These are phyloP conservation scores for Oenanthe sinensis DNA, from an alignment of 129 eudicot genomes.

Conservation along the genomic window DNA sequence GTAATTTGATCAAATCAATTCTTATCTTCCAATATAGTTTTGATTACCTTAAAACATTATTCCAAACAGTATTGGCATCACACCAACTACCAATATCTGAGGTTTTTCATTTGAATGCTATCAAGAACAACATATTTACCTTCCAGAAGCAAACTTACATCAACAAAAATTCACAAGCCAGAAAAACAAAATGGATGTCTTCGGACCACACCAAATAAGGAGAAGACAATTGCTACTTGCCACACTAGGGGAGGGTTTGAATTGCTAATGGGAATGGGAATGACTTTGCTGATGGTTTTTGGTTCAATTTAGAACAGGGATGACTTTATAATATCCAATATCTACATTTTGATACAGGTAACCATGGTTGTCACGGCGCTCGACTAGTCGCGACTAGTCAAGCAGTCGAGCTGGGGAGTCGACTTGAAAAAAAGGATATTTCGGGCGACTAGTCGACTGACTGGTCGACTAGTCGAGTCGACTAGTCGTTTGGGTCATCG, in stretches of 20 bases:
- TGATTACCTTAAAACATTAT: not conserved
- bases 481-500: too few species aligned
- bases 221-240: not conserved
- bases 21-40: not conserved
- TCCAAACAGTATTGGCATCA: not conserved
- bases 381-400: too few species aligned
- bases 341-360: not conserved
- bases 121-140: not conserved
- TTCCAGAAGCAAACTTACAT: not conserved
- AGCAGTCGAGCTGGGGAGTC: too few species aligned
- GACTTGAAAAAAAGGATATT: too few species aligned
- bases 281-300: not conserved
- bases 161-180: not conserved
- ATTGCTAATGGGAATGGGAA: not conserved
- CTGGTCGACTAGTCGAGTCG: too few species aligned
- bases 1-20: not conserved
- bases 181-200: not conserved
- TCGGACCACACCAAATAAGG: not conserved
- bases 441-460: too few species aligned
- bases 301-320: not conserved
- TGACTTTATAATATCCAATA: not conserved
- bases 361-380: too few species aligned
- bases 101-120: not conserved
- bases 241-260: not conserved
- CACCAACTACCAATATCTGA: not conserved